phyloP scores from a whole-genome alignment of 257 asterid species.

The Fraxinus americana region DNA sequence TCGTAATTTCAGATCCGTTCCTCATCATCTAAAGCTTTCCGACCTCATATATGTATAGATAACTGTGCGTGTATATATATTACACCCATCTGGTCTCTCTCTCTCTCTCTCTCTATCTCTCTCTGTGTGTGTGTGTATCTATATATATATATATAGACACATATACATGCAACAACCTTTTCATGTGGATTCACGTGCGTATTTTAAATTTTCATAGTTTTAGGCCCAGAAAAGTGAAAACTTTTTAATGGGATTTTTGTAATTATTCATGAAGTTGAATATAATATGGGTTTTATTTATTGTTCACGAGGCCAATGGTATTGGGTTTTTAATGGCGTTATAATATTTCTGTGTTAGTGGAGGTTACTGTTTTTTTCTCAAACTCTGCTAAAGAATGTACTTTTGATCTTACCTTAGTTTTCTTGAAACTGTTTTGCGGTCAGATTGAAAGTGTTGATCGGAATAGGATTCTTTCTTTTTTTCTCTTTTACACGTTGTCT shows the following conservation, averaged over 20 bases:
- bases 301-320: background rate
- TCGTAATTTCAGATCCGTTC: background rate
- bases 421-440: background rate
- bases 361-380: background rate
- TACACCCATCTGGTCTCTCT: background rate
- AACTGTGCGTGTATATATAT: background rate
- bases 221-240: background rate
- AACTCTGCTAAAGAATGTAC: background rate
- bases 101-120: background rate
- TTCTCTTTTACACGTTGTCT: background rate
- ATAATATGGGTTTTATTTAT: background rate
- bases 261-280: background rate
- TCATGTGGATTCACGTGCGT: background rate
- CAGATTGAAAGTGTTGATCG: background rate
- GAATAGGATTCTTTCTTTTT: background rate
- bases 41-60: background rate
- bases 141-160: background rate
- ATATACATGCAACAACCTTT: background rate
- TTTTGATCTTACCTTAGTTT: background rate
- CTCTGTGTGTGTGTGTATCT: no score
- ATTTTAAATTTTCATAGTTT: background rate
- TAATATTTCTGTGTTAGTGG: background rate
- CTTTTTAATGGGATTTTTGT: background rate
- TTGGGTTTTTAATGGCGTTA: background rate
- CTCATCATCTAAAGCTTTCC: background rate